Conservation (phyloP, 2,329 filamentous ascomycete genomes). For the Elsinoe batatas region DNA sequence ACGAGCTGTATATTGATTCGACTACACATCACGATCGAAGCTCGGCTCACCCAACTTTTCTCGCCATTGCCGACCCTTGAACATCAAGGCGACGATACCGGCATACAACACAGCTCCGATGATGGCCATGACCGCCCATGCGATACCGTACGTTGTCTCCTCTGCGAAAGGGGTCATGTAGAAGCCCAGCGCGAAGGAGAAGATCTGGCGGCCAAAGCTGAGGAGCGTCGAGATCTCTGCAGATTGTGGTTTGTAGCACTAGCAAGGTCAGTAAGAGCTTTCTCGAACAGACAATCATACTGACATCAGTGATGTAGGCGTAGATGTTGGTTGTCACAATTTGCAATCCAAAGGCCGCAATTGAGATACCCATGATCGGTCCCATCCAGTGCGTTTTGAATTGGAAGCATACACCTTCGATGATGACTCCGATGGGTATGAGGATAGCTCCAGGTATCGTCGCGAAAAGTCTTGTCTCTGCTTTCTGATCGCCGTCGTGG, state of each 20-base stretch:
- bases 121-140: conserved; percentile 16
- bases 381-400: conserved; percentile 27
- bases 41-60: conserved; percentile 12
- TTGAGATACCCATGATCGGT: conserved; percentile 29
- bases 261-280: background rate
- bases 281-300: background rate
- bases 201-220: conserved; percentile 27
- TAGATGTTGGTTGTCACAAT: conserved; percentile 29
- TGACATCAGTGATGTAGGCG: conserved; percentile 27
- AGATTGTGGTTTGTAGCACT: conserved; percentile 30
- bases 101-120: conserved; percentile 13
- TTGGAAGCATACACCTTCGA: conserved; percentile 24
- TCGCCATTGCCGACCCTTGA: conserved; percentile 13
- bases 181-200: conserved; percentile 28
- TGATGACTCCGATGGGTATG: conserved; percentile 23
- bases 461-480: conserved; percentile 28
- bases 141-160: conserved; percentile 17
- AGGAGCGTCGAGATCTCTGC: conserved; percentile 28
- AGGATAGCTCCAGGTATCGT: conserved; percentile 23
- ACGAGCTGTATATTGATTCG: background rate
- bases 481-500: conserved; percentile 21
- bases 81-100: conserved; percentile 14
- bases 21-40: conserved; percentile 13
- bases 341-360: conserved; percentile 29
- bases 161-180: conserved; percentile 21